Base-by-base conservation (phyloP, 768 basidiomycete species). In the Antrodiella citrinella region DNA sequence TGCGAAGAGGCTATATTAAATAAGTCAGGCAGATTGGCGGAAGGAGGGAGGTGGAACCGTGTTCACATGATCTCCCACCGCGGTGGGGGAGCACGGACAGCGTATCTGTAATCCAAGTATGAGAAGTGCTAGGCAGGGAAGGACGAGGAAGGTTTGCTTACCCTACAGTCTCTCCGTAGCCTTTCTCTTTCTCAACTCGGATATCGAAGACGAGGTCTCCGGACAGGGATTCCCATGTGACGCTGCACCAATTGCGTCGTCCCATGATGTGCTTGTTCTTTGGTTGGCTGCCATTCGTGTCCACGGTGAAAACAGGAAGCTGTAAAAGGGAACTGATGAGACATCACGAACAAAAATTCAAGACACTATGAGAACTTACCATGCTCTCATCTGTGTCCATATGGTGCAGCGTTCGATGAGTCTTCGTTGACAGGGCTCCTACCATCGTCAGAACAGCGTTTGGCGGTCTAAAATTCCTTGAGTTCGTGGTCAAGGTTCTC, bases 201-300 rank as follows among this genome's bases (percentile, higher is more conserved):
- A 97, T 80, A 57, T 91, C 86, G 54, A 89, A 97, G 5, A 78
- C 67, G 56, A 97, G 58, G 4, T 86, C 84, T 0, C 84, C 83
- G 4, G 76, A 75, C 2, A 59, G 47, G 12, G 64, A 59, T 41
- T 87, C 78, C 70, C 78, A 83, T 25, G 74, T 67, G 5, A 89
- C 80, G 30, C 75, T 74, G 60, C 87, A 86, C 83, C 91, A 98
- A 64, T 97, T 97, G 30, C 94, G 77, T 49, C 80, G 71, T 2
- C 89, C 91, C 83, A 93, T 93, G 51, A 96, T 82, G 58, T 76
- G 83, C 59, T 82, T 87, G 49, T 82, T 80, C 63, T 89, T 90
- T 30, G 86, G 77, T n/a, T 73, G 52, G 24, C 75, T 71, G 0
- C 91, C 94, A 55, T 90, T 80, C 1, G 93, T 79, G 39, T 94